Evolutionary conservation across 1,139 yeast genomes (phyloP), one percentile per base, ranked within the genome.

Genomic region (Barnettozyma hawaiiensis): DNA sequence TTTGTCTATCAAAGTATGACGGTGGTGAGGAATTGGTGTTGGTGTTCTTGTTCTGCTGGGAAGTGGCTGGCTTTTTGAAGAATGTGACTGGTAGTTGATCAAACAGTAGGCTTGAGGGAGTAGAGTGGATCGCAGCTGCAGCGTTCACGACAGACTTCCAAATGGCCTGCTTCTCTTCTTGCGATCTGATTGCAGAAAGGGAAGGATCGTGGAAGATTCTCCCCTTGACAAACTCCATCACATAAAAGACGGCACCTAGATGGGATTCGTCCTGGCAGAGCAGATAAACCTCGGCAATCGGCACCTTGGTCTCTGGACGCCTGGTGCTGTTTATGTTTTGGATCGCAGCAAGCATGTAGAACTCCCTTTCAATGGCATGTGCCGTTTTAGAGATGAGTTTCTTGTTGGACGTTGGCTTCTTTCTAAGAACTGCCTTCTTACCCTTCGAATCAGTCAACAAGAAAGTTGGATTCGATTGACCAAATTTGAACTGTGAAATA

Each of bases 391-490:
- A 73, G 18, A 78, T 73, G 44, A 80, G 64, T 47, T 75, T 66
- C 37, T 59, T 59, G 50, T 74, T 75, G 3, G 81, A 71, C n/a
- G 73, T 69, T 0, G 86, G 86, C 55, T 80, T 79, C 50, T 80
- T 67, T 46, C 85, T 65, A 43, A 80, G 65, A 3, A 79, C 85
- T 46, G 68, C 71, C 37, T 68, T 63, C 39, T 57, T 61, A 2
- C 73, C 75, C 8, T 50, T 47, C 4, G 61, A 55, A 51, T 77
- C 81, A 5, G 61, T 62, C 18, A 80, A 49, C 35, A 73, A 69
- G 53, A 78, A 79, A 0, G 85, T 78, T 14, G 85, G 86, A 56
- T 80, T 80, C 5, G 82, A 76, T 57, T 80, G 86, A 12, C 86
- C 86, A 59, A 75, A 78, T 18, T 70, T 69, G 61, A 80, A 80